phyloP scores from a whole-genome alignment of 164 flowering plant species.

The Piper betle region DNA sequence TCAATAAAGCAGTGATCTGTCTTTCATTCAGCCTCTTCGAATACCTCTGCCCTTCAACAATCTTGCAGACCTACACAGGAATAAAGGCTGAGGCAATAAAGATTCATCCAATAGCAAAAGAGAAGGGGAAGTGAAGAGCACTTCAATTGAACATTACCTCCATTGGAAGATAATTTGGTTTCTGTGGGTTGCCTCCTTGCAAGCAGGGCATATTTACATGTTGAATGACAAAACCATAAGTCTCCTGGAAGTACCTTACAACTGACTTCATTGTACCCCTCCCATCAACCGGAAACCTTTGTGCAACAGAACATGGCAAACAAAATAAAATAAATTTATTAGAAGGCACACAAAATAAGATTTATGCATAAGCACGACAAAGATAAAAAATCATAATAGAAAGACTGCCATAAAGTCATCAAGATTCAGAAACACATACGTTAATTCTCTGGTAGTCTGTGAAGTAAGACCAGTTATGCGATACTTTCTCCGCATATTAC shows the following conservation, averaged over 20 bases:
- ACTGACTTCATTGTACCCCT: conserved; percentile 77
- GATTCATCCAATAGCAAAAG: not conserved
- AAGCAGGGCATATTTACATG: conserved; percentile 87
- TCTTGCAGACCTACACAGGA: conserved; percentile 58
- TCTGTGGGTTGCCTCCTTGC: conserved; percentile 88
- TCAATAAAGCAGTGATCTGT: conserved; percentile 61
- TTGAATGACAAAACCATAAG: conserved; percentile 72
- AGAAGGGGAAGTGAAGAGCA: no score
- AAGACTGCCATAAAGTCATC: not conserved
- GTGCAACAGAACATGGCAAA: not conserved
- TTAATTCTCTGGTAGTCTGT: conserved; percentile 61
- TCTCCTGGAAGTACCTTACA: conserved; percentile 78
- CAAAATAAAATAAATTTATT: not conserved
- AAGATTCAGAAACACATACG: conserved; percentile 29
- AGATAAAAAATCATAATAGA: no score
- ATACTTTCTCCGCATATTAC: conserved; percentile 70
- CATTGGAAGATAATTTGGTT: conserved; percentile 94
- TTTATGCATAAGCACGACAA: not conserved
- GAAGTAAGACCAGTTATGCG: conserved; percentile 73
- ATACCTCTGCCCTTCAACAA: conserved; percentile 82
- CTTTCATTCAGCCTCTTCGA: conserved; percentile 64
- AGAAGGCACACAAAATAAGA: not conserved
- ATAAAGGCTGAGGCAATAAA: not conserved
- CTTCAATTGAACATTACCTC: conserved; percentile 36
- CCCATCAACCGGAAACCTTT: conserved; percentile 76